These are phyloP conservation scores for Fusarium tanahbumbuense DNA, from an alignment of 2,329 filamentous ascomycete species.

Conservation along the genomic window DNA sequence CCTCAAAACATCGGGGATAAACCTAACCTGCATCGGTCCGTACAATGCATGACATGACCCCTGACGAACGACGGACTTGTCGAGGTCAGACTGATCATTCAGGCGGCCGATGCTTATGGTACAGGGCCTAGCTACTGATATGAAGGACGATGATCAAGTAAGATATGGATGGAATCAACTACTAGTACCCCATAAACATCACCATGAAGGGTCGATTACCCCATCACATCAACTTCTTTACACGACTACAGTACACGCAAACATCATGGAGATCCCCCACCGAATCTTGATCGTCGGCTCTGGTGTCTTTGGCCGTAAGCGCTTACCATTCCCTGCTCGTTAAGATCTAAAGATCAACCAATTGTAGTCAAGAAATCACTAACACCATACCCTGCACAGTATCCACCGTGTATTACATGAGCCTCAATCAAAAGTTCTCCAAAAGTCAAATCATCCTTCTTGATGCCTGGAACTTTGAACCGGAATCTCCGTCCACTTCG, in stretches of 20 bases:
- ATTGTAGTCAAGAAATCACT: not conserved
- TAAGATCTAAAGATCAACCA: not conserved
- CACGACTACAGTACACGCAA: not conserved
- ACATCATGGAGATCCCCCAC: not conserved
- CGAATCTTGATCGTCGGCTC: not conserved
- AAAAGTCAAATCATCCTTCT: not conserved
- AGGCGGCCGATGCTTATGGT: not conserved
- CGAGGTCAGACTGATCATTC: not conserved
- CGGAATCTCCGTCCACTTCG: not conserved
- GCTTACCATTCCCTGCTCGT: not conserved
- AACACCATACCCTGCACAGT: not conserved
- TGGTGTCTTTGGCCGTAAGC: not conserved
- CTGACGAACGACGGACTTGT: not conserved
- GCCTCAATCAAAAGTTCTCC: not conserved
- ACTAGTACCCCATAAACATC: slow-evolving; percentile 2
- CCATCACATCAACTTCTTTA: not conserved
- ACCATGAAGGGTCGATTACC: not conserved
- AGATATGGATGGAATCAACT: slow-evolving; percentile 1
- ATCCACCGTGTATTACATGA: slow-evolving; percentile 1
- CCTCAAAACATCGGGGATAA: not conserved
- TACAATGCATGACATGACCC: slow-evolving; percentile 1
- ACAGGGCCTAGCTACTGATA: not conserved
- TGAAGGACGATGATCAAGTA: not conserved
- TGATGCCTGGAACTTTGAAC: slow-evolving; percentile 3
- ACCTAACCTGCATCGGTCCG: not conserved